Evolutionary conservation across 306 rosid species (phyloP).

Genomic region (Quercus variabilis): DNA sequence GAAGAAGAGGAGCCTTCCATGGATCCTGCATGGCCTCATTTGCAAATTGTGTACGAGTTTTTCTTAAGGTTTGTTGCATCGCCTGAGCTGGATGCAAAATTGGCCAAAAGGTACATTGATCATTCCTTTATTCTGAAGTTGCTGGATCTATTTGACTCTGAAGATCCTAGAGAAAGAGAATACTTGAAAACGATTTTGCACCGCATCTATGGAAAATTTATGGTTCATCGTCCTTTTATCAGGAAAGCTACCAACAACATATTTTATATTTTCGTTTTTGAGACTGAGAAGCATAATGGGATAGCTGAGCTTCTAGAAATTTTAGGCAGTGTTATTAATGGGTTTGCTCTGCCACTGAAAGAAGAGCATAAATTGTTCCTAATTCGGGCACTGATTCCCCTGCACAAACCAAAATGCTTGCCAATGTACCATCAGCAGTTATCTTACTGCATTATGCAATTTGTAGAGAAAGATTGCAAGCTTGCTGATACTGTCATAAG

Average conservation of each 20-base stretch:
- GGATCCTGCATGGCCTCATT: constrained; percentile 68
- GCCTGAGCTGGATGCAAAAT: constrained; percentile 52
- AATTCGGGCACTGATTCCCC: constrained; percentile 58
- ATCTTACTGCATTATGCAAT: constrained; percentile 57
- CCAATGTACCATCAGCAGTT: constrained; percentile 65
- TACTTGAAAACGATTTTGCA: constrained; percentile 61
- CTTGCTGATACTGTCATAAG: constrained; percentile 58
- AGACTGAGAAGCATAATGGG: constrained; percentile 62
- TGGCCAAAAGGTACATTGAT: constrained; percentile 63
- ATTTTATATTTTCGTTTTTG: constrained; percentile 50
- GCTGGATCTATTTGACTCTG: constrained; percentile 64
- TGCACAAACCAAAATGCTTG: constrained; percentile 65
- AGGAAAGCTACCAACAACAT: constrained; percentile 63
- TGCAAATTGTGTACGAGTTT: constrained; percentile 59
- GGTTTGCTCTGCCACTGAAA: constrained; percentile 63
- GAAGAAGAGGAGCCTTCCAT: constrained; percentile 59
- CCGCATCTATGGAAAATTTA: constrained; percentile 56
- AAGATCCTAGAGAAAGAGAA: constrained; percentile 63
- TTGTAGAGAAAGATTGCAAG: constrained; percentile 58
- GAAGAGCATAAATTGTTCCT: constrained; percentile 67
- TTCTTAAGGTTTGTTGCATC: constrained; percentile 59
- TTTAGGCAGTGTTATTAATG: constrained; percentile 62
- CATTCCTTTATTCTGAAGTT: constrained; percentile 66
- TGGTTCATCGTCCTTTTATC: constrained; percentile 70
- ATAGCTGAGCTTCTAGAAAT: constrained; percentile 67